These are phyloP conservation scores for Cytospora piceae DNA, from an alignment of 2,329 filamentous ascomycete species.

Conservation along the genomic window DNA sequence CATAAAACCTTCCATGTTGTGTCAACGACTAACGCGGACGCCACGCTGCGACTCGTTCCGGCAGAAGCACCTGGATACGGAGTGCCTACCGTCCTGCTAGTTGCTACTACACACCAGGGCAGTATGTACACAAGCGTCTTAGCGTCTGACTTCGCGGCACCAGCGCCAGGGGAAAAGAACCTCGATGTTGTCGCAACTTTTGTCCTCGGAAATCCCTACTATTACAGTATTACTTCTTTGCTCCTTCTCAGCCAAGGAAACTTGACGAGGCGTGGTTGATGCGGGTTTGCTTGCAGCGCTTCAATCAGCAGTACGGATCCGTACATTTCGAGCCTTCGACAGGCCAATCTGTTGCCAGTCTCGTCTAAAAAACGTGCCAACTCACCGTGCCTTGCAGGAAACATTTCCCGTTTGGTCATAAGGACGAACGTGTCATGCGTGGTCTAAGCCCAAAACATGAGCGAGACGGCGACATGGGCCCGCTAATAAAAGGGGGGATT, in stretches of 20 bases:
- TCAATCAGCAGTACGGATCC: not conserved
- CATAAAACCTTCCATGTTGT: not conserved
- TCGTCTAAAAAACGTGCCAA: slow-evolving; percentile 8
- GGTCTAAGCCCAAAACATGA: slow-evolving; percentile 14
- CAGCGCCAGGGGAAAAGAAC: slow-evolving; percentile 17
- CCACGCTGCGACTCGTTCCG: slow-evolving; percentile 20
- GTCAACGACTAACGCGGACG: slow-evolving; percentile 9
- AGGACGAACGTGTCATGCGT: slow-evolving; percentile 16
- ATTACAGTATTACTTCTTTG: too few species aligned
- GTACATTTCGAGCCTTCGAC: not conserved
- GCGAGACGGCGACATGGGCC: slow-evolving; percentile 9
- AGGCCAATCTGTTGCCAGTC: not conserved
- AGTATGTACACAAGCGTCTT: slow-evolving; percentile 7
- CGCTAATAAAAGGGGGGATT: slow-evolving; percentile 23
- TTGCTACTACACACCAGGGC: not conserved
- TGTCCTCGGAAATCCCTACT: not conserved
- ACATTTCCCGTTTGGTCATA: slow-evolving; percentile 10
- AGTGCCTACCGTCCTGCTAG: not conserved
- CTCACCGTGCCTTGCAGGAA: slow-evolving; percentile 24
- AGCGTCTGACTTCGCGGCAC: slow-evolving; percentile 21
- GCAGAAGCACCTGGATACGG: slow-evolving; percentile 22
- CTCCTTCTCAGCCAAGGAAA: not conserved
- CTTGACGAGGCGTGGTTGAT: not conserved
- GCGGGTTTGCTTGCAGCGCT: not conserved
- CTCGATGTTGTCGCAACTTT: not conserved